Base-by-base conservation (phyloP, 1,139 yeast species). In the Pichia sp. region DNA sequence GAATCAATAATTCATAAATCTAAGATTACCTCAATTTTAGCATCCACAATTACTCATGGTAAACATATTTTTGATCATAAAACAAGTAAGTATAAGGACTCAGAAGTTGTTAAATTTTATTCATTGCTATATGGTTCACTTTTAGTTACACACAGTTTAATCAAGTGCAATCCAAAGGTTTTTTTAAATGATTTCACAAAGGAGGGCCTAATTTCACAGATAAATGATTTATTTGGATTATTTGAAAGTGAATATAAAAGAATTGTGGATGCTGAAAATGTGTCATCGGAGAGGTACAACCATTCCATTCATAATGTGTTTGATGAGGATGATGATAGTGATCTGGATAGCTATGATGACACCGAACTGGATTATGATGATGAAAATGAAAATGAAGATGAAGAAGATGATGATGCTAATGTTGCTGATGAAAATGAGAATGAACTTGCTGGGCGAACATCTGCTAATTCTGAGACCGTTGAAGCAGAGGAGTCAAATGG, bases 31-130 rank as follows among this genome's bases (percentile, higher is more conserved):
- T 71, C 71, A 11, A 61, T 86, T 23, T 64, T 86, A 37, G 84
- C 87, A 4, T 78, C 95, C 0, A 76, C 86, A n/a, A 71, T 86
- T 5, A 78, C 84, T 20, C 92, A 83, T 51, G 71, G 74, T 31
- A 73, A 69, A 48, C 52, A 64, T 6, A 44, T 58, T 51, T 68
- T 41, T 4, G 35, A 31, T 11, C 62, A 56, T 24, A 30, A 44
- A 25, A 30, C 27, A 27, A 43, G 40, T 7, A 39, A 26, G 28
- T 5, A 26, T 22, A 41, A 41, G 12, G 31, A 49, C 4, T 12
- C 41, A 3, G 52, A 49, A n/a, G 49, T 47, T 12, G 39, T 54
- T 31, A 62, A 64, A 39, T 63, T 71, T 0, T 68, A 66, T 39
- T 61, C 70, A 11, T 60, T 80, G n/a, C 63, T 80, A 1, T 66